Base-by-base conservation (phyloP, 108 stramenopile species). In the Cylindrotheca closterium region DNA sequence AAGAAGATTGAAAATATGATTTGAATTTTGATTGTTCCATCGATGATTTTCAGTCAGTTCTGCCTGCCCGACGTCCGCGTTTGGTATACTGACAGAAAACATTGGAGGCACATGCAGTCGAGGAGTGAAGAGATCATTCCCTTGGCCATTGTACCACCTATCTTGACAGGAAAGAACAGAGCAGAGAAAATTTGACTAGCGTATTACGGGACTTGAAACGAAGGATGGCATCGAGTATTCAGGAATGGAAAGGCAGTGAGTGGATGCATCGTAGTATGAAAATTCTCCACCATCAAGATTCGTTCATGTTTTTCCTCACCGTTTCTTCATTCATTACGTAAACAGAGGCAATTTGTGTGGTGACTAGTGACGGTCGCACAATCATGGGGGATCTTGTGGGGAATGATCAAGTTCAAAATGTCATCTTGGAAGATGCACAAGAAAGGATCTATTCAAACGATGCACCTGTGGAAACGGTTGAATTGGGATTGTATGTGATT, bases 341-440 rank as follows among this genome's bases (percentile, higher is more conserved):
- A 24, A 47, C 62, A 77, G 85, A 90, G 71, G n/a, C 66, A 8
- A 57, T 90, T 50, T 82, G 75, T 50, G 77, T 93, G 55, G 60
- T 93, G 18, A 93, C 92, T 15, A 80, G 84, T 63, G 92, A 93
- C 54, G 92, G 89, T n/a, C 71, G 92, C 3, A 71, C 85, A 46
- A 87, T 93, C 51, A 55, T 77, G 1, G 92, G 92, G 10, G 72
- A 51, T 18, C 73, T 93, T 2, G 59, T 73, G 5, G 92, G 92
- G 18, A 79, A 89, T 67, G 92, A 93, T 61, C 92, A 93, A 61
- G 81, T 93, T 3, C 92, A 93, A 65, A 93, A 93, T 60, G 63
- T 93, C 3, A 87, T 93, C 42, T 52, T 93, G 30, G 77, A 79
- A 58, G 59, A 86, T 25, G 75, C 83, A 10, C 72, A 83, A 29